Percentiles rank a stretch among this genome's conserved stretches.
Evolutionary conservation across 495 filamentous ascomycete species (phyloP).

Genomic region (Neurospora sp.): DNA sequence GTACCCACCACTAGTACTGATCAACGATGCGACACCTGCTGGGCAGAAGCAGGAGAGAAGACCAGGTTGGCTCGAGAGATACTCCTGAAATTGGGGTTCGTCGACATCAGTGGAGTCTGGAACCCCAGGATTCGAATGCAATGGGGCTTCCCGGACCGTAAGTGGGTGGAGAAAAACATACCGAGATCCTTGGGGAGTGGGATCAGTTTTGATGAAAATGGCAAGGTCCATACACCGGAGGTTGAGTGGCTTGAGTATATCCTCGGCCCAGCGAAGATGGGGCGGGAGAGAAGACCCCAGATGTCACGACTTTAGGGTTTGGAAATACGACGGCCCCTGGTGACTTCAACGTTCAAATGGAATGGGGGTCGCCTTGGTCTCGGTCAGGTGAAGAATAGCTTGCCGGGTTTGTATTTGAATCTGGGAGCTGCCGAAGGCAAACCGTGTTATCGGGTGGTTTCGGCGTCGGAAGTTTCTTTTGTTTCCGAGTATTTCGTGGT

Average conservation of each 20-base stretch:
- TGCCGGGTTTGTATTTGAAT: neutral
- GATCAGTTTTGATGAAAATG: neutral
- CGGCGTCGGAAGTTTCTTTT: neutral
- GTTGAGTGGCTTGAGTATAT: neutral
- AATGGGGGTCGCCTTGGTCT: neutral
- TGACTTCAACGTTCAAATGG: neutral
- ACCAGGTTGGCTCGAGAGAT: neutral
- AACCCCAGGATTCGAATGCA: neutral
- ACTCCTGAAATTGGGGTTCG: neutral
- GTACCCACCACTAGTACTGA: neutral
- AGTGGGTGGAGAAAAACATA: neutral
- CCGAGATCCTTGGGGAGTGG: neutral
- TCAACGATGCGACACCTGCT: neutral
- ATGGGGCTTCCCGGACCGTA: neutral
- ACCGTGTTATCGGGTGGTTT: neutral
- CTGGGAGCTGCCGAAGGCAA: neutral
- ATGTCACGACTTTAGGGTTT: neutral
- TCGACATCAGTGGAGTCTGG: neutral
- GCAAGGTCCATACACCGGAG: neutral
- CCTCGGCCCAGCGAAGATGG: neutral
- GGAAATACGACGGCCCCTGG: neutral
- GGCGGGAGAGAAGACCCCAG: neutral
- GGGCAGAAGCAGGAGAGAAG: neutral
- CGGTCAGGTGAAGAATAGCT: neutral
- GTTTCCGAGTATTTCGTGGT: neutral